Evolutionary conservation across 371 early-diverging fungal species (phyloP).

Genomic region (Rhizopus stolonifer): DNA sequence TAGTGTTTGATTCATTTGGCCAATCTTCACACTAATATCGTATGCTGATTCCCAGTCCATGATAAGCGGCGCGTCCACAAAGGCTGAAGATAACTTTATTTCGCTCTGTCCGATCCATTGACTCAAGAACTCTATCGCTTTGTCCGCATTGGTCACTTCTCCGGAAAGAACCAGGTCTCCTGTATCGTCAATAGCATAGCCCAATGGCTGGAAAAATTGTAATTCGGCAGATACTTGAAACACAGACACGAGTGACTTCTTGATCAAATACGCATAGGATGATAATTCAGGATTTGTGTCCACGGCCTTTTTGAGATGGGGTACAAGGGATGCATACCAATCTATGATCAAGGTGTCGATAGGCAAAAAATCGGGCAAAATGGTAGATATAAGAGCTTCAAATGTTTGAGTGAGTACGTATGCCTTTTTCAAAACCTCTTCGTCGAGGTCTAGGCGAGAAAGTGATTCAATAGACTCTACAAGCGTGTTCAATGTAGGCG

Average conservation of each 20-base stretch:
- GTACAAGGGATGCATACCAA: constrained; percentile 7
- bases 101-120: constrained; percentile 51
- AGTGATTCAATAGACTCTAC: constrained; percentile 36
- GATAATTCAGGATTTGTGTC: not conserved
- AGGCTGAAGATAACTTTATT: constrained; percentile 38
- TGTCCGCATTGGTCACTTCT: constrained; percentile 6
- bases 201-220: constrained; percentile 31
- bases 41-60: constrained; percentile 79
- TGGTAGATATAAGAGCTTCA: constrained; percentile 26
- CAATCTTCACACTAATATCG: constrained; percentile 57
- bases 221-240: constrained; percentile 28
- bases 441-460: not conserved
- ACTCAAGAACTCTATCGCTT: constrained; percentile 35
- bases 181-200: constrained; percentile 11
- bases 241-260: constrained; percentile 26
- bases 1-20: constrained; percentile 34
- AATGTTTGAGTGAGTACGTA: constrained; percentile 20
- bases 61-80: constrained; percentile 71
- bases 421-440: constrained; percentile 6
- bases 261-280: constrained; percentile 21
- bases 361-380: not conserved
- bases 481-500: constrained; percentile 23
- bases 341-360: constrained; percentile 14
- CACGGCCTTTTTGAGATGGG: constrained; percentile 6
- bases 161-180: not conserved